Evolutionary conservation across 2,329 filamentous ascomycete species (phyloP).

Genomic region (Trichoderma sp.): DNA sequence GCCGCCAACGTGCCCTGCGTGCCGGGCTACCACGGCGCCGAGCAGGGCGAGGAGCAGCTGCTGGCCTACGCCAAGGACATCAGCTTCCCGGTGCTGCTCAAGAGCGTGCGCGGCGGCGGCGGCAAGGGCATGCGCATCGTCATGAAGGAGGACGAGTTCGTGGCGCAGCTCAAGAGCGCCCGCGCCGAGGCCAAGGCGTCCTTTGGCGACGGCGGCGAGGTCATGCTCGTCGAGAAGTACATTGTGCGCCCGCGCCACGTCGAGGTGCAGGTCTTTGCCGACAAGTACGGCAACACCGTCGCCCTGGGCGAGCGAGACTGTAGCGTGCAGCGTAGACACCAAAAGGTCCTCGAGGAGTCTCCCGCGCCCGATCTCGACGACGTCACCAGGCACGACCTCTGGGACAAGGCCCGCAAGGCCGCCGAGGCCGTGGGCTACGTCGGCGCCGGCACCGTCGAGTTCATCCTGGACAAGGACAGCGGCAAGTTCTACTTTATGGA

Average conservation of each 20-base stretch:
- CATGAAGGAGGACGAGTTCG: conserved; percentile 66
- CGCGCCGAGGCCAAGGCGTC: conserved; percentile 74
- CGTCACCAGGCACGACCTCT: conserved; percentile 60
- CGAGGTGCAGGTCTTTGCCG: conserved; percentile 88
- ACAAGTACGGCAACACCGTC: conserved; percentile 75
- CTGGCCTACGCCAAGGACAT: conserved; percentile 71
- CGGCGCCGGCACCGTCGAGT: conserved; percentile 89
- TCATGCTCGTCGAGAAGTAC: conserved; percentile 83
- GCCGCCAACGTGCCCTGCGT: conserved; percentile 94
- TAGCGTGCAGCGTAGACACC: conserved; percentile 81
- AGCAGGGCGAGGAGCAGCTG: conserved; percentile 68
- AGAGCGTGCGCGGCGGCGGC: conserved; percentile 78
- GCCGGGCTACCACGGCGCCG: conserved; percentile 87
- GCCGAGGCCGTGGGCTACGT: conserved; percentile 80
- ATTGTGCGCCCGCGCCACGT: conserved; percentile 79
- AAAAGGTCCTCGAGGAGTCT: conserved; percentile 89
- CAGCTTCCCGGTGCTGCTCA: conserved; percentile 71
- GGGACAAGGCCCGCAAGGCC: conserved; percentile 65
- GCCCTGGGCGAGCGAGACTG: conserved; percentile 88
- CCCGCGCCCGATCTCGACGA: conserved; percentile 71
- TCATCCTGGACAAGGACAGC: conserved; percentile 81
- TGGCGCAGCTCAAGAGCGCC: conserved; percentile 69
- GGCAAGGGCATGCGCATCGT: conserved; percentile 86
- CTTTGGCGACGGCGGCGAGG: conserved; percentile 77
- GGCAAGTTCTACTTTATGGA: conserved; percentile 82